Evolutionary conservation across 495 filamentous ascomycete genomes (phyloP), one percentile per base, ranked within the genome.

Genomic region (Daldinia vernicosa): DNA sequence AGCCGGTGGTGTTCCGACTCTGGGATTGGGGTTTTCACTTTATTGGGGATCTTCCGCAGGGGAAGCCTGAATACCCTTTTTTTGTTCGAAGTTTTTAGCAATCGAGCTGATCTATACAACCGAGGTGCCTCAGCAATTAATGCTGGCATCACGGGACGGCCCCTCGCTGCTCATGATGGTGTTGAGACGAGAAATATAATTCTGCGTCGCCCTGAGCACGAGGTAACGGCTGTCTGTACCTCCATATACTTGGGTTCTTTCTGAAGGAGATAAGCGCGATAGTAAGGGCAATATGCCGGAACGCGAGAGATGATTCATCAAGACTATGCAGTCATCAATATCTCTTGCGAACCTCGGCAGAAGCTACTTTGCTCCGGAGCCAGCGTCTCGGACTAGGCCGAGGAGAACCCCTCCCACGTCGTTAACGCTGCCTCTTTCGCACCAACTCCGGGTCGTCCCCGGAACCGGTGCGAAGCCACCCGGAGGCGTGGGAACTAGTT

Each of bases 231-330:
- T 47, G 65, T 24, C 61, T 17, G 75, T 72, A 71, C 63, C 70
- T 68, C 70, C 61, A 68, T 64, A 54, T 45, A 64, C 71, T 76
- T 70, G 79, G 80, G 78, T 80, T 79, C 78, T 83, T 83, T 85
- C 82, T 84, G 82, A 84, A 84, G 82, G 83, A 83, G 83, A 84
- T 73, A 85, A 84, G 82, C 82, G 82, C 79, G 82, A 85, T 85
- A 84, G 83, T 84, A 84, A 84, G 83, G 62, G 78, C 80, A 75
- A 77, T 56, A 77, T 82, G 78, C 78, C 75, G 62, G 74, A 72
- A 39, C 65, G 50, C 63, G 53, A 56, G 57, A 24, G 54, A 51
- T 53, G 37, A 17, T 22, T 27, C 3, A n/a, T n/a, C 17, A 22
- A 45, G 53, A 59, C 60, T 19, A 43, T 40, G 47, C 32, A 26